Percentiles rank a stretch among this genome's conserved stretches.
Evolutionary conservation across 257 asterid species (phyloP).

Genomic region (Lycium ferocissimum): DNA sequence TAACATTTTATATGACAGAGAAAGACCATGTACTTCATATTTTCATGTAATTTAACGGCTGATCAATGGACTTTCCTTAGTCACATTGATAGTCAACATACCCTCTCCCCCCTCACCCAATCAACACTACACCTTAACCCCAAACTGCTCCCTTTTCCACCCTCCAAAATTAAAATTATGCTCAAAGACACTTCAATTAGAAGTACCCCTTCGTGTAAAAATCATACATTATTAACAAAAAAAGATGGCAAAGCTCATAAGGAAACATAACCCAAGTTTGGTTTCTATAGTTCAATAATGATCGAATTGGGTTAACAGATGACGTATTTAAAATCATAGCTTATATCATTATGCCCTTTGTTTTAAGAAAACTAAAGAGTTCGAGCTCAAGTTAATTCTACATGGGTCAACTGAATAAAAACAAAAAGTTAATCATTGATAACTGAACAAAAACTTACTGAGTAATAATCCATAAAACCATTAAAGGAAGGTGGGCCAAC

Average conservation of each 20-base stretch:
- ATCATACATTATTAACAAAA: neutral
- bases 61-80: neutral
- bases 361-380: neutral
- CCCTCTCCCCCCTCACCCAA: neutral
- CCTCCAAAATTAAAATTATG: neutral
- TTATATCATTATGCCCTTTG: neutral
- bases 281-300: neutral
- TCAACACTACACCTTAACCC: neutral
- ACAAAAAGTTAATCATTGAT: neutral
- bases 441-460: neutral
- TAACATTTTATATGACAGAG: neutral
- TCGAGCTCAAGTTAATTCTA: neutral
- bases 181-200: neutral
- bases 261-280: neutral
- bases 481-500: neutral
- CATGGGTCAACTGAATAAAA: neutral
- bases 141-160: neutral
- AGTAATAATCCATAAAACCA: neutral
- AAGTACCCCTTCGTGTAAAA: neutral
- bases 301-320: neutral
- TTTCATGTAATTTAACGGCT: neutral
- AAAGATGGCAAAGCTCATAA: neutral
- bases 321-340: neutral
- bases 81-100: slow-evolving; percentile 10
- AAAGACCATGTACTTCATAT: neutral